Evolutionary conservation across 495 filamentous ascomycete species (phyloP).

Genomic region (Daldinia grandis): DNA sequence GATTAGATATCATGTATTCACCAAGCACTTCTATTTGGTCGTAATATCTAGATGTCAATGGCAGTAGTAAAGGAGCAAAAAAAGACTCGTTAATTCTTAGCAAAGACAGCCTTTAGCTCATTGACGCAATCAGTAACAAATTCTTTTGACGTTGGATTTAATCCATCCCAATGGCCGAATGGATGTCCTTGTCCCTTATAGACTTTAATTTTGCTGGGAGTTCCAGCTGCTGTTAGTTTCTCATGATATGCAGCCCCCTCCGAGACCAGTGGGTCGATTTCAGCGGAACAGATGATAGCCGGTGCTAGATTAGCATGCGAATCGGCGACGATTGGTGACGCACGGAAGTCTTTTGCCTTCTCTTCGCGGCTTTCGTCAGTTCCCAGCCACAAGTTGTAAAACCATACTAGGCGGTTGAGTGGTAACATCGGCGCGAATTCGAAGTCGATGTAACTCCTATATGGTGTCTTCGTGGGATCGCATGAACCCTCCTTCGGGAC

Average conservation of each 20-base stretch:
- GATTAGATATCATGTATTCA: not conserved
- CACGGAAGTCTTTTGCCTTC: slow-evolving; percentile 43
- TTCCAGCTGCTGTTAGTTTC: slow-evolving; percentile 45
- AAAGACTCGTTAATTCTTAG: not conserved
- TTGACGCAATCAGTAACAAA: slow-evolving; percentile 47
- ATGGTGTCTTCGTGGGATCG: slow-evolving; percentile 43
- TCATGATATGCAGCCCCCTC: slow-evolving; percentile 50
- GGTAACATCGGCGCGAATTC: slow-evolving; percentile 51
- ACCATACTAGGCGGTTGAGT: slow-evolving; percentile 49
- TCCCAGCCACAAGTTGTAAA: slow-evolving; percentile 51
- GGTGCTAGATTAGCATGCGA: slow-evolving; percentile 48
- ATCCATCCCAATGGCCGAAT: slow-evolving; percentile 50
- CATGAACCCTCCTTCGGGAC: slow-evolving; percentile 48
- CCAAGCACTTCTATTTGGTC: not conserved
- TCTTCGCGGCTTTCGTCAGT: slow-evolving; percentile 43
- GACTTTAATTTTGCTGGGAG: slow-evolving; percentile 47
- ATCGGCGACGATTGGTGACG: slow-evolving; percentile 49
- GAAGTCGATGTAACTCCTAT: slow-evolving; percentile 48
- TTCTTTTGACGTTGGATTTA: slow-evolving; percentile 43
- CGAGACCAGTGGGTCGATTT: slow-evolving; percentile 48
- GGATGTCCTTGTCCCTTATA: slow-evolving; percentile 52
- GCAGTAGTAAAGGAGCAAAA: not conserved
- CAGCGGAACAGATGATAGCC: slow-evolving; percentile 46
- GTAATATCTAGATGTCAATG: not conserved
- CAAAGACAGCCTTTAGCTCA: slow-evolving; percentile 45